phyloP scores from a whole-genome alignment of 1,284 basidiomycete species.

The Porodaedalea pini region DNA sequence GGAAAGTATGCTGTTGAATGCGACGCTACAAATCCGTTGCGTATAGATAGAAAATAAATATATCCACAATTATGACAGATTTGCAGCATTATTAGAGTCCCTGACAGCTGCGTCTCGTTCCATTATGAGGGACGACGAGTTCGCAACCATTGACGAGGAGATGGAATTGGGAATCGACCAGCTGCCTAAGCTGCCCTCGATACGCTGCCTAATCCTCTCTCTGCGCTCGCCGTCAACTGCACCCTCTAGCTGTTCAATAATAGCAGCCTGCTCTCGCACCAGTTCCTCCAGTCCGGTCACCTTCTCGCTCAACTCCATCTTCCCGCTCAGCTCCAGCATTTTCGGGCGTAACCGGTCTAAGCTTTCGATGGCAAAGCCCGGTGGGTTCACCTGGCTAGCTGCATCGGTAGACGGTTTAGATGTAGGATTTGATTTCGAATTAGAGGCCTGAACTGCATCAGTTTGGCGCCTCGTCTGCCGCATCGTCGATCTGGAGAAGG shows the following conservation, averaged over 20 bases:
- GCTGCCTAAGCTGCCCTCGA: constrained; percentile 8
- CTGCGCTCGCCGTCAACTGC: constrained; percentile 8
- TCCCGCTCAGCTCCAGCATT: constrained; percentile 18
- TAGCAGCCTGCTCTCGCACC: constrained; percentile 15
- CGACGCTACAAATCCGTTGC: neutral
- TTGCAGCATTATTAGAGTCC: neutral
- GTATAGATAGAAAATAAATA: neutral
- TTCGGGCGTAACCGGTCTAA: constrained; percentile 16
- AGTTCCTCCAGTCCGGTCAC: constrained; percentile 17
- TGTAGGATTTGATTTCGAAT: neutral
- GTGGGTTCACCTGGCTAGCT: neutral
- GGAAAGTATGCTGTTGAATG: neutral
- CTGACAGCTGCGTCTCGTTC: constrained; percentile 5
- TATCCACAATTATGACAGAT: neutral
- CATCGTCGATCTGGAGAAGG: constrained; percentile 5
- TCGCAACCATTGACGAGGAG: constrained; percentile 18
- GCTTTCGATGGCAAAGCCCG: constrained; percentile 11
- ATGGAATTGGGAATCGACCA: constrained; percentile 21
- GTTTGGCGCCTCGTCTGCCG: constrained; percentile 16
- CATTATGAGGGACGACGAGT: constrained; percentile 10
- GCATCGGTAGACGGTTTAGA: neutral
- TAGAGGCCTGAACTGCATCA: constrained; percentile 6
- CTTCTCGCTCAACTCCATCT: constrained; percentile 22
- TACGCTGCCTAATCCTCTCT: constrained; percentile 3
- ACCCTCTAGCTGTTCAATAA: constrained; percentile 16